Evolutionary conservation across 2,329 filamentous ascomycete species (phyloP), one percentile per base, ranked within the genome.

Genomic region (Teratosphaeria destructans): DNA sequence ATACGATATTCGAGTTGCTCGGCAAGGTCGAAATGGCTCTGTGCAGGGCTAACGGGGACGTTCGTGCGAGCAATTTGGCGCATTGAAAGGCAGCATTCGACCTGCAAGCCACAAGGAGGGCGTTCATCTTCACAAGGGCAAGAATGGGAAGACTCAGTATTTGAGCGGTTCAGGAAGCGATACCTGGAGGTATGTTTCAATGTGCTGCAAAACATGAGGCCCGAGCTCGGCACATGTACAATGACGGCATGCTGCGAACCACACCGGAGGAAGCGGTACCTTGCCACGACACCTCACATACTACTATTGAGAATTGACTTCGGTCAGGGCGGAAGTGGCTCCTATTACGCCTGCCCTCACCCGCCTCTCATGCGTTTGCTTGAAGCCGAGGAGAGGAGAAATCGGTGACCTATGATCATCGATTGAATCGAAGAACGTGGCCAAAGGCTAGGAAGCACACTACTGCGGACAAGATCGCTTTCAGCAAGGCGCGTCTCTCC

Each of bases 21-120:
- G 75, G 71, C 8, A 79, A 66, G 14, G 77, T 79, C 7, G 77
- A 73, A 14, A 74, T 53, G 57, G 64, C 60, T 61, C 71, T 64
- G 47, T 61, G 61, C 55, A 66, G 35, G 7, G 63, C 63, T 16
- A 56, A 55, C 47, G 67, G 66, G 14, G 64, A 61, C 35, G 64
- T 67, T 14, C 63, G 56, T 27, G 67, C 62, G 11, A 65, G 64
- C n/a, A 65, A 49, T 27, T 60, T 60, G 11, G 62, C 56, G 54
- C 63, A 59, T 59, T 64, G 63, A 52, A 67, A 63, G 16, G 62
- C 62, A 16, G 64, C n/a, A n/a, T 60, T 57, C 6, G 61, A 57
- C 35, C 57, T 49, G 23, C 16, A 49, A 5, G 43, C 16, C 43
- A 49, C 3, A 5, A 49, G 23, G 23, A 19, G 43, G 10, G 43